Conservation (phyloP, 169 alveolate genomes). For the Pseudocohnilembus persalinus region DNA sequence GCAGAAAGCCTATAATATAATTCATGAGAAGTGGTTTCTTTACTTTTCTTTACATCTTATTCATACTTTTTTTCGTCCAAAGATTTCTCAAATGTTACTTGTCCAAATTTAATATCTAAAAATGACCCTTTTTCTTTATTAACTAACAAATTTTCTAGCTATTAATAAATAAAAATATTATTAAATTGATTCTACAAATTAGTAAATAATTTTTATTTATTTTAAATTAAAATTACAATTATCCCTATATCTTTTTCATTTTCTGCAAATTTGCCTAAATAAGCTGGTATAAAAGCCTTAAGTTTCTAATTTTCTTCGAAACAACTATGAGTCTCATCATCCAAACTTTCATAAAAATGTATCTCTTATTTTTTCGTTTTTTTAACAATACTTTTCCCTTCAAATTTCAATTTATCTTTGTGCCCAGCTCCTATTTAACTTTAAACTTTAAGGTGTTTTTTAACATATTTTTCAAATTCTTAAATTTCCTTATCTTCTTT, state of each 20-base stretch:
- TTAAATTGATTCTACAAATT: too few species aligned
- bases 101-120: neutral
- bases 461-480: neutral
- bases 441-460: too few species aligned
- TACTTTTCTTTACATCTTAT: neutral
- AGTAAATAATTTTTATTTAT: too few species aligned
- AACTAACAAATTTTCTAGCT: neutral
- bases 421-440: neutral
- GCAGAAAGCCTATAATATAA: neutral
- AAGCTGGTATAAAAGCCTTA: neutral
- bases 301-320: neutral
- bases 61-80: neutral
- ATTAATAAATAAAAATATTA: too few species aligned
- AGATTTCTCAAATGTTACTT: neutral
- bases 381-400: too few species aligned
- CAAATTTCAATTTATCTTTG: neutral
- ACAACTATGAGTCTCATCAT: neutral
- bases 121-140: neutral
- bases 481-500: too few species aligned
- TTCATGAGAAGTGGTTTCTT: neutral
- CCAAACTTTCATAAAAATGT: neutral
- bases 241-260: neutral
- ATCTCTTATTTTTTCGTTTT: neutral
- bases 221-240: too few species aligned
- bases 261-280: neutral